Percentiles rank a stretch among this genome's conserved stretches.
These are phyloP conservation scores for Coprinopsis sp. DNA, from an alignment of 768 basidiomycete genomes.

Conservation along the genomic window DNA sequence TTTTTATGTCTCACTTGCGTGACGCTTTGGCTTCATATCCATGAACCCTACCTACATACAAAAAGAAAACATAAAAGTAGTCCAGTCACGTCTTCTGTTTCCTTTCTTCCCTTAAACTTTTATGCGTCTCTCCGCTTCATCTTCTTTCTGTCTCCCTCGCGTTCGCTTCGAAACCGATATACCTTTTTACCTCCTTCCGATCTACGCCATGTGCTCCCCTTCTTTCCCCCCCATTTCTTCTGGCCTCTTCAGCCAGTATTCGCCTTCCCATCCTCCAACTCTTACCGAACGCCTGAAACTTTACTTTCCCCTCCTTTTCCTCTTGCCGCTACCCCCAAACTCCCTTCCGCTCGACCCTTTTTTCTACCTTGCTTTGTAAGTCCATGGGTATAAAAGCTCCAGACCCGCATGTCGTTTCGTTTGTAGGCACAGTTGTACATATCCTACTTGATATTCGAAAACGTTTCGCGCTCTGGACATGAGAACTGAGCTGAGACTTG, in stretches of 20 bases:
- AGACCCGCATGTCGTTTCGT: too few relatives aligned
- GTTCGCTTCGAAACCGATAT: conserved; percentile 6
- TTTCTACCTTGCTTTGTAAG: conserved; percentile 1
- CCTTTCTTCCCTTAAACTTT: neutral
- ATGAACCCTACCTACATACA: conserved; percentile 4
- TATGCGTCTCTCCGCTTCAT: conserved; percentile 1
- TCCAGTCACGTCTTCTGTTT: conserved; percentile 4
- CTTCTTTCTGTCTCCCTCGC: conserved; percentile 11
- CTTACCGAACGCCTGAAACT: conserved; percentile 1
- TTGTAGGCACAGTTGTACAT: too few relatives aligned
- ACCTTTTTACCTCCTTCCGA: neutral
- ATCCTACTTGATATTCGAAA: too few relatives aligned
- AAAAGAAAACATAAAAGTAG: conserved; percentile 8
- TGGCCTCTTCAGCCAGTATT: neutral
- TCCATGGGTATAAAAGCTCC: neutral
- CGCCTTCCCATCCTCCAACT: neutral
- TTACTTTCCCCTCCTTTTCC: neutral
- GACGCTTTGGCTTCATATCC: neutral
- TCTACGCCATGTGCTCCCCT: neutral
- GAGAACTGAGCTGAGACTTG: too few relatives aligned
- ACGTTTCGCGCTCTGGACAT: too few relatives aligned
- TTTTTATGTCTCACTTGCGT: neutral
- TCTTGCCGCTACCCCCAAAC: conserved; percentile 2
- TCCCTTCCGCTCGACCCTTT: neutral
- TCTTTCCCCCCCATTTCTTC: neutral